Conservation (phyloP, 331 rosid species). For the Acacia pycnantha region DNA sequence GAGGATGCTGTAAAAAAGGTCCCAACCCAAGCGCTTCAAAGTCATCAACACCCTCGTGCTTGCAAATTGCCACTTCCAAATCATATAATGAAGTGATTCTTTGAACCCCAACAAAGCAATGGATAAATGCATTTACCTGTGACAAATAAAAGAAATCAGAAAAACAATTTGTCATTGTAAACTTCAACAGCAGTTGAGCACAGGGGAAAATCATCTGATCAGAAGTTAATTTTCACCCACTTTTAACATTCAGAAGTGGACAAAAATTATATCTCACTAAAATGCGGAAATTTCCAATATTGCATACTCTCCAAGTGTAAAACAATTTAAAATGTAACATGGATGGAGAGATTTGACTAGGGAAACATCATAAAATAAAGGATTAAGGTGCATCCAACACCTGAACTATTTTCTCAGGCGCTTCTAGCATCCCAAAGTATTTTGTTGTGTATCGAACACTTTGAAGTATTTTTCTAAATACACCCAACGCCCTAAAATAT, state of each 20-base stretch:
- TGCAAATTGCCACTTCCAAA: conserved; percentile 77
- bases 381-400: neutral
- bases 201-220: neutral
- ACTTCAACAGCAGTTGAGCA: neutral
- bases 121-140: conserved; percentile 84
- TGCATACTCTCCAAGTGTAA: neutral
- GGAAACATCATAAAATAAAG: neutral
- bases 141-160: conserved; percentile 30
- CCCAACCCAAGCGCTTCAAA: conserved; percentile 83
- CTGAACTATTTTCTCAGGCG: too few species aligned
- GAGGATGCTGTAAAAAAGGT: conserved; percentile 78
- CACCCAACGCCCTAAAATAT: too few species aligned
- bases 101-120: conserved; percentile 83
- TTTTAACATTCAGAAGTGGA: neutral
- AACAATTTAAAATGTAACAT: neutral
- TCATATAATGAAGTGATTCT: conserved; percentile 69
- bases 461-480: too few species aligned
- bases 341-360: neutral
- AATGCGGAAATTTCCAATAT: neutral
- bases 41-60: conserved; percentile 57
- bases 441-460: too few species aligned
- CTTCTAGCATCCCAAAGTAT: too few species aligned
- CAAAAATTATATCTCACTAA: neutral
- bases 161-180: neutral
- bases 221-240: neutral